These are phyloP conservation scores for Solanum chilense DNA, from an alignment of 257 asterid species.

Conservation along the genomic window DNA sequence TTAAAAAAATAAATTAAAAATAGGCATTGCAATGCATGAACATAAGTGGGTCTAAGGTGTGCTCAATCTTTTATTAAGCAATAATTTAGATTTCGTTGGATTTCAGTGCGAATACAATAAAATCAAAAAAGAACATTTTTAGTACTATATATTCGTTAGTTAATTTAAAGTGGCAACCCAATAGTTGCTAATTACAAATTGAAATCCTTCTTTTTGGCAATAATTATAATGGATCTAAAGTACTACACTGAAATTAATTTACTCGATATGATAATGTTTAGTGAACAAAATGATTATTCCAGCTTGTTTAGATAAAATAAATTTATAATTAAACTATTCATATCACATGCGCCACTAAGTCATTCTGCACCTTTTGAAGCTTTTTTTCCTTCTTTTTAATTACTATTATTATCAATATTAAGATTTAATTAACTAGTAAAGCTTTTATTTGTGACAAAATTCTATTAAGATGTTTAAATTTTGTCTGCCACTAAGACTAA, in stretches of 20 bases:
- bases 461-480: neutral
- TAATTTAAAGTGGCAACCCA: neutral
- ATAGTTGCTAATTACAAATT: neutral
- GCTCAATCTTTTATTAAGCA: too few species aligned
- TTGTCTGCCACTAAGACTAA: neutral
- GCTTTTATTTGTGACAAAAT: neutral
- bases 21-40: neutral
- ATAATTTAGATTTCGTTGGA: neutral
- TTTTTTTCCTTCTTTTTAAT: neutral
- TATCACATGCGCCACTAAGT: neutral
- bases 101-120: neutral
- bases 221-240: neutral
- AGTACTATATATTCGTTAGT: neutral
- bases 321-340: neutral
- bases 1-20: neutral
- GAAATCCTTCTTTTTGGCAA: neutral
- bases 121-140: neutral
- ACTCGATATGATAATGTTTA: neutral
- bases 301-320: neutral
- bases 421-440: neutral
- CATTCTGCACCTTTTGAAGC: neutral
- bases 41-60: neutral
- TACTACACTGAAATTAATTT: neutral
- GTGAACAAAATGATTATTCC: constrained; percentile 5
- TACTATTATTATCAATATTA: neutral